Base-by-base conservation (phyloP, 805 yeast genomes). In the Zygotorulaspora florentina region DNA sequence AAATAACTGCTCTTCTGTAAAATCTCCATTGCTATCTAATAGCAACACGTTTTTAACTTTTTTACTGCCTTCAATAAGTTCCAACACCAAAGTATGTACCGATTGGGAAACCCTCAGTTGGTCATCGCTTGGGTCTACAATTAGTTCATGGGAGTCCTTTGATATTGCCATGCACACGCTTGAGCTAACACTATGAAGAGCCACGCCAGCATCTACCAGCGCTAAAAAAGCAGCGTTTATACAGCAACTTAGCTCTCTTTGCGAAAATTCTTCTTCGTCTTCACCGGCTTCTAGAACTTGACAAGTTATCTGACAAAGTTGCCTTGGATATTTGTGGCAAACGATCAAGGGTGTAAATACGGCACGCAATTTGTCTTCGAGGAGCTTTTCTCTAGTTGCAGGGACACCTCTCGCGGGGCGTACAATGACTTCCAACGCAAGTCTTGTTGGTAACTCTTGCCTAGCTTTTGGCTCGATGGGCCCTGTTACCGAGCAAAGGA, bases 381-480 rank as follows among this genome's bases (percentile, higher is more conserved):
- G 55, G 2, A 80, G 67, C 48, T 83, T 81, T 57, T 93, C 98
- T 54, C 95, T 69, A 1, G 91, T 72, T 61, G 75, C 74, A 6
- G 95, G 75, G 1, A 83, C 74, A 1, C 97, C 98, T 11, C 72
- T 68, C 17, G 84, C 79, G 1, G 98, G 96, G 33, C 89, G 72
- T 2, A 90, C 81, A 16, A 80, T 76, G 7, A 93, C 75, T 63
- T 89, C 96, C 13, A 93, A 63, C 13, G 87, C 81, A 12, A 91
- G 83, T 37, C 74, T 71, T 12, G 85, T 82, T 9, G 97, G 96
- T 28, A 82, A 65, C 62, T 91, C 98, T 60, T 89, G 96, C 55
- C 91, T 77, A 11, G 79, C 66, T 61, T 83, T 84, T 9, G 87
- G 82, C 58, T 91, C 97, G 26, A 91, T 76, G 0, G 99, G 99